These are phyloP conservation scores for Posidonia australis DNA, from an alignment of 106 monocot species.

Conservation along the genomic window DNA sequence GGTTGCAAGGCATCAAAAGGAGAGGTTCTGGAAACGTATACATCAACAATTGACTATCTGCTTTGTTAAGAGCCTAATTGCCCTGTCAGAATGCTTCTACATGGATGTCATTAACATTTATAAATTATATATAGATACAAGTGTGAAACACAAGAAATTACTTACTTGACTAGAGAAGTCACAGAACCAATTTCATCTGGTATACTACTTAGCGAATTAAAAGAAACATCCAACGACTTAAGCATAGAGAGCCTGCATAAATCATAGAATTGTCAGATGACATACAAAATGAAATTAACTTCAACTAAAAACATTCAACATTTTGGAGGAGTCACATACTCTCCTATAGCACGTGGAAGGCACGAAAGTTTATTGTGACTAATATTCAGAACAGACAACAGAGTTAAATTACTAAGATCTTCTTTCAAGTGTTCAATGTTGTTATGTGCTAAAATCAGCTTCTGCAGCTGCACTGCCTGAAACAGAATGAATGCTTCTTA, in stretches of 20 bases:
- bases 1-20: too few relatives aligned
- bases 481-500: conserved; percentile 6
- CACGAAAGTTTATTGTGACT: conserved; percentile 79
- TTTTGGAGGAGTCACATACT: conserved; percentile 38
- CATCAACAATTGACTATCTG: too few relatives aligned
- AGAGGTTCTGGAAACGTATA: too few relatives aligned
- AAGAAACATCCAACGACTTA: conserved; percentile 83
- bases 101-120: not conserved
- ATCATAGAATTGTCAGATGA: not conserved
- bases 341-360: conserved; percentile 76
- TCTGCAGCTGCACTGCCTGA: conserved; percentile 83
- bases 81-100: too few relatives aligned
- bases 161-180: conserved; percentile 77
- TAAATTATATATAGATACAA: not conserved
- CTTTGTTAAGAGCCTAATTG: too few relatives aligned
- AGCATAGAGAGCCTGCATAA: conserved; percentile 57
- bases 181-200: conserved; percentile 81
- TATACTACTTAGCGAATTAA: conserved; percentile 49
- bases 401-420: conserved; percentile 57
- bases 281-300: not conserved
- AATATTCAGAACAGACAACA: conserved; percentile 66
- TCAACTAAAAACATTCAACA: not conserved
- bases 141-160: not conserved
- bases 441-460: conserved; percentile 94
- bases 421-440: conserved; percentile 65